Evolutionary conservation across 2,329 filamentous ascomycete genomes (phyloP).

Genomic region (Botryotinia narcissicola): DNA sequence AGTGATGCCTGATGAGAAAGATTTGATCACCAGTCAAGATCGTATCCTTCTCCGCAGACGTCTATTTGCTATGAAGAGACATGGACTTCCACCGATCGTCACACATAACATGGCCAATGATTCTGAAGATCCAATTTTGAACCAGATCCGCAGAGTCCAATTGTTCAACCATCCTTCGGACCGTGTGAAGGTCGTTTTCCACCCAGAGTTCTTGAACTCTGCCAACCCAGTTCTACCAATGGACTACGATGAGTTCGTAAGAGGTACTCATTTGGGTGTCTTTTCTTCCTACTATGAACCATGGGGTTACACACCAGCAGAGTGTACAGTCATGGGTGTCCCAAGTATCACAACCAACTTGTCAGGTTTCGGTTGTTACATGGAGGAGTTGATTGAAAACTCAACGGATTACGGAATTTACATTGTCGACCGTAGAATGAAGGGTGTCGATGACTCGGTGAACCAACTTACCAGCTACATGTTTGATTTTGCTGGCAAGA

Average conservation of each 20-base stretch:
- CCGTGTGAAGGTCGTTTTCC: conserved; percentile 96
- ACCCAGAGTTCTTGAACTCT: conserved; percentile 95
- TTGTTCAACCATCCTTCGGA: conserved; percentile 95
- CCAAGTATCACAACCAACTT: conserved; percentile 98
- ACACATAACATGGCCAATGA: conserved; percentile 99
- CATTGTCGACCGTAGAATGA: conserved; percentile 92
- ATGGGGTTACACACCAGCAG: conserved; percentile 97
- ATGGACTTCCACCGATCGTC: conserved; percentile 87
- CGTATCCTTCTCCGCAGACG: conserved; percentile 87
- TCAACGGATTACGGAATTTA: conserved; percentile 98
- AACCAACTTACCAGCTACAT: conserved; percentile 91
- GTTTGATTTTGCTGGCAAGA: conserved; percentile 93
- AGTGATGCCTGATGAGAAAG: conserved; percentile 92
- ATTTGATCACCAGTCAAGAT: conserved; percentile 87
- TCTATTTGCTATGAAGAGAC: conserved; percentile 94
- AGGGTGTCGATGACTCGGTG: conserved; percentile 95
- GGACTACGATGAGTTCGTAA: conserved; percentile 98
- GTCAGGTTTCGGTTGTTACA: conserved; percentile 97
- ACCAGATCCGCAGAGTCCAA: conserved; percentile 92
- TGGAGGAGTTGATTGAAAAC: conserved; percentile 99
- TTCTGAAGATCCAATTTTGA: conserved; percentile 86
- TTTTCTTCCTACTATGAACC: conserved; percentile 99
- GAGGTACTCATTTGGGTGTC: conserved; percentile 91
- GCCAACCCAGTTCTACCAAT: conserved; percentile 91
- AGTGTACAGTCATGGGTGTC: conserved; percentile 98